These are phyloP conservation scores for Wickerhamomyces sp. DNA, from an alignment of 1,139 yeast genomes.

Conservation along the genomic window DNA sequence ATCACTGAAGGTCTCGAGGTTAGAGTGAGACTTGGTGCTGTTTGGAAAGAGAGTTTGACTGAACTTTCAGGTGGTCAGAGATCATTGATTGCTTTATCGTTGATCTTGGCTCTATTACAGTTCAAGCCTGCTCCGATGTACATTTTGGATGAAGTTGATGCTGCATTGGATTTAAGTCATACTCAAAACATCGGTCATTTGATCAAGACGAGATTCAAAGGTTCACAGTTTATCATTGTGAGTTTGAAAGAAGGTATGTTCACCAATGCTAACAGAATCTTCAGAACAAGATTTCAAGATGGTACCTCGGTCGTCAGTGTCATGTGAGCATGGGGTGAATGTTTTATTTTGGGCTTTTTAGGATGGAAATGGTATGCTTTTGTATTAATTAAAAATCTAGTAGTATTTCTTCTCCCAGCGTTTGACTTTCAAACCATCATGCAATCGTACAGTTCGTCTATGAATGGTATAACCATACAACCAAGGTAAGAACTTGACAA, in stretches of 20 bases:
- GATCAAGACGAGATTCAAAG: slow-evolving; percentile 90
- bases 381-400: neutral
- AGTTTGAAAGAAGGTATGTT: slow-evolving; percentile 98
- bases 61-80: slow-evolving; percentile 98
- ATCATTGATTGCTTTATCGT: slow-evolving; percentile 84
- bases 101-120: slow-evolving; percentile 85
- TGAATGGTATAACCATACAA: slow-evolving; percentile 6
- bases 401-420: slow-evolving; percentile 7
- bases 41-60: slow-evolving; percentile 94
- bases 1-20: slow-evolving; percentile 91
- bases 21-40: slow-evolving; percentile 82
- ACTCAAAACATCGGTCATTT: slow-evolving; percentile 97
- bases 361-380: neutral
- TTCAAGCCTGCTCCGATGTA: slow-evolving; percentile 99
- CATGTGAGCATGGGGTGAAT: slow-evolving; percentile 17
- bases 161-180: slow-evolving; percentile 94
- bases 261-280: slow-evolving; percentile 91
- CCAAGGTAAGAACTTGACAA: slow-evolving; percentile 40
- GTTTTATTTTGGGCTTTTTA: neutral
- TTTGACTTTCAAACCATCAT: slow-evolving; percentile 8
- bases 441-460: slow-evolving; percentile 5
- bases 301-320: slow-evolving; percentile 91
- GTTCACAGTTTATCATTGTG: slow-evolving; percentile 94
- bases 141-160: slow-evolving; percentile 95
- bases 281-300: slow-evolving; percentile 90